Percentiles rank a stretch among this genome's conserved stretches.
These are phyloP conservation scores for Ceratorhiza oryzae-sativae DNA, from an alignment of 1,284 basidiomycete genomes.

Conservation along the genomic window DNA sequence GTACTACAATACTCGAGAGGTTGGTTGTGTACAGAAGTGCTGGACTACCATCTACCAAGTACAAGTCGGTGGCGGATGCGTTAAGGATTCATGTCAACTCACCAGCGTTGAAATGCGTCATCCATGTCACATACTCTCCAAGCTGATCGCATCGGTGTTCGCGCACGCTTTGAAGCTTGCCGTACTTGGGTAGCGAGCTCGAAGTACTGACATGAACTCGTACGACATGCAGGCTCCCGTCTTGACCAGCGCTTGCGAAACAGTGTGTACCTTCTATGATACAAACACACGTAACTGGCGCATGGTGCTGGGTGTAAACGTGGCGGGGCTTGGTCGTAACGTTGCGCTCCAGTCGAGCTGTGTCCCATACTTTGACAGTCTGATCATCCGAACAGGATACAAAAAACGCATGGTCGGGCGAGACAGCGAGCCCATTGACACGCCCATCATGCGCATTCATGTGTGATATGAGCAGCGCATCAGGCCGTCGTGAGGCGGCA, in stretches of 20 bases:
- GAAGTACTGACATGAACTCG: constrained; percentile 75
- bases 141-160: constrained; percentile 72
- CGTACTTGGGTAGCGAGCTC: constrained; percentile 74
- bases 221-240: constrained; percentile 84
- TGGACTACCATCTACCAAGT: constrained; percentile 46
- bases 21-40: constrained; percentile 53
- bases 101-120: constrained; percentile 80
- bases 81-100: constrained; percentile 42
- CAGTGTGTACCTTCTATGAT: constrained; percentile 85
- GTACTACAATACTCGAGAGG: constrained; percentile 50
- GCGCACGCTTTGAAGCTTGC: constrained; percentile 75
- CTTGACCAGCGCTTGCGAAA: constrained; percentile 86
- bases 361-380: constrained; percentile 85
- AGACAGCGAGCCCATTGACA: constrained; percentile 83
- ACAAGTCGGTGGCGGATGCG: neutral
- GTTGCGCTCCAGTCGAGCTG: constrained; percentile 78
- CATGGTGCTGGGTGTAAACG: constrained; percentile 79
- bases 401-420: constrained; percentile 95
- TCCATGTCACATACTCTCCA: constrained; percentile 79
- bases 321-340: constrained; percentile 79
- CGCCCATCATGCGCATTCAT: constrained; percentile 83
- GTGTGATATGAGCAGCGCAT: constrained; percentile 83
- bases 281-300: constrained; percentile 80
- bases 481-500: constrained; percentile 58
- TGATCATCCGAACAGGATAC: constrained; percentile 87